Conservation (phyloP, 331 rosid genomes). For the Phaseolus coccineus region DNA sequence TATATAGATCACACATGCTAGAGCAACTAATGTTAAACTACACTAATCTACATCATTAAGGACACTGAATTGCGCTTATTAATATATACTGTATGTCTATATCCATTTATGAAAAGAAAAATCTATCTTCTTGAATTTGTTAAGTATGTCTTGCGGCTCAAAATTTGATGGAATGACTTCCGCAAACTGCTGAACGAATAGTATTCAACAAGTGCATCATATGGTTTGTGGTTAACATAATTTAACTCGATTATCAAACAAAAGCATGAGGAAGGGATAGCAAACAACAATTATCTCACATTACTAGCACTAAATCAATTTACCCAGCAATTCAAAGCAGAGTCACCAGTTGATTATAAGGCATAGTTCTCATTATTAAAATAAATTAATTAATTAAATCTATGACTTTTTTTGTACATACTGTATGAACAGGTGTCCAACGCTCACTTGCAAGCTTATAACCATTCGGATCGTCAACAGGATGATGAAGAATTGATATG, state of each 20-base stretch:
- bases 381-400: too few species aligned
- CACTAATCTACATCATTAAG: not conserved
- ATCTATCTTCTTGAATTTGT: too few species aligned
- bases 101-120: too few species aligned
- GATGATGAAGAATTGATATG: constrained; percentile 98
- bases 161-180: not conserved
- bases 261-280: not conserved
- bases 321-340: too few species aligned
- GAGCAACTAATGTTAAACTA: not conserved
- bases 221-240: not conserved
- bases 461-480: constrained; percentile 99
- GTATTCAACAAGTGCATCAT: not conserved
- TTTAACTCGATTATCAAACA: constrained; percentile 6
- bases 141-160: too few species aligned
- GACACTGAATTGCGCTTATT: too few species aligned
- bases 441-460: constrained; percentile 88
- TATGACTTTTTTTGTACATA: too few species aligned
- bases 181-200: not conserved
- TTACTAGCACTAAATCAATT: not conserved
- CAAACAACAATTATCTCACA: constrained; percentile 10
- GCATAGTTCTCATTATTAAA: too few species aligned
- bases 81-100: too few species aligned
- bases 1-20: not conserved
- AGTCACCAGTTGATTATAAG: too few species aligned
- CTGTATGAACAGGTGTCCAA: too few species aligned